These are phyloP conservation scores for Aspergillus novoparasiticus DNA, from an alignment of 2,329 filamentous ascomycete genomes.

Conservation along the genomic window DNA sequence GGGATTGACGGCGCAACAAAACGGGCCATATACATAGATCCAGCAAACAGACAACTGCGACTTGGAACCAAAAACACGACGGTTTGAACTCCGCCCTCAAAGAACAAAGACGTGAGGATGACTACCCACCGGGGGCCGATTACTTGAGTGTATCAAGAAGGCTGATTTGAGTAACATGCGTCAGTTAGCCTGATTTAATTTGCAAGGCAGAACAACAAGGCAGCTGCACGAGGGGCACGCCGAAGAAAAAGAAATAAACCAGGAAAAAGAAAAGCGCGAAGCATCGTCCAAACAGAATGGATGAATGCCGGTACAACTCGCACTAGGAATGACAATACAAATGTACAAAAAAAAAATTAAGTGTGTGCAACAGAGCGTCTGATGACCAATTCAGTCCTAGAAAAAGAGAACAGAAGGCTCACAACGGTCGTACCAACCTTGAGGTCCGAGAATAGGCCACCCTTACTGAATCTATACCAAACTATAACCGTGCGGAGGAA, in stretches of 20 bases:
- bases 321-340: conserved; percentile 6
- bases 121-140: not conserved
- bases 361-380: conserved; percentile 10
- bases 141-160: conserved; percentile 14
- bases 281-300: conserved; percentile 10
- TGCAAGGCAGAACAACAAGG: conserved; percentile 14
- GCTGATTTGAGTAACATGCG: conserved; percentile 15
- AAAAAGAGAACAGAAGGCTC: conserved; percentile 6
- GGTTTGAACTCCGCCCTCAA: not conserved
- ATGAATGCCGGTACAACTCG: conserved; percentile 11
- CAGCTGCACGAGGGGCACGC: conserved; percentile 14
- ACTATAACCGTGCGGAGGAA: conserved; percentile 19
- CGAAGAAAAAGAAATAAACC: conserved; percentile 10
- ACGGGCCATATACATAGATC: conserved; percentile 4
- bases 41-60: not conserved
- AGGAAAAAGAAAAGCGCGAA: conserved; percentile 10
- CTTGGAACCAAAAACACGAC: not conserved
- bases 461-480: conserved; percentile 20
- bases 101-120: not conserved
- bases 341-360: not conserved
- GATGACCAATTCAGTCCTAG: conserved; percentile 16
- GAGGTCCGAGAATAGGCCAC: conserved; percentile 7
- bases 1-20: not conserved
- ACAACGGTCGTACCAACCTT: conserved; percentile 11
- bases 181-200: conserved; percentile 16